Base-by-base conservation (phyloP, 106 monocot species). In the Allium fistulosum region DNA sequence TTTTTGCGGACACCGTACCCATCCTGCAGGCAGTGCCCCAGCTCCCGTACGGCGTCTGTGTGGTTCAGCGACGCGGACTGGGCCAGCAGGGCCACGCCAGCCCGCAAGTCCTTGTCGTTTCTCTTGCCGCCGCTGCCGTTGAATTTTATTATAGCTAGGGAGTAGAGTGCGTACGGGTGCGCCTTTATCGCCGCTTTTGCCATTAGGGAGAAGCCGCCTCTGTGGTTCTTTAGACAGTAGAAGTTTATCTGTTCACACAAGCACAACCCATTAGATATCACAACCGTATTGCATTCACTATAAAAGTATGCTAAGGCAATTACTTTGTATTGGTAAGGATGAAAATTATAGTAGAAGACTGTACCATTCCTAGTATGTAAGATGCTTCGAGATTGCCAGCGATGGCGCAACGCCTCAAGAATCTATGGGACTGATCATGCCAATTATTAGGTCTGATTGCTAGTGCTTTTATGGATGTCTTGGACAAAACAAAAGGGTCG, bases 381-480 rank as follows among this genome's bases (percentile, higher is more conserved):
- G 71, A 74, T 4, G 90, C 90, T 55, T 91, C 87, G 1, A 81
- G 17, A 22, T 81, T 91, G 7, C 90, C 90, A 27, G 87, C 79
- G 48, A 87, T 80, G 26, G 58, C 76, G 64, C 90, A 91, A 1
- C 51, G 58, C 15, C 74, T 78, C 37, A 91, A 58, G 73, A 91
- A 91, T 46, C 69, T 26, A 10, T 91, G 74, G 9, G 81, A 69
- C 4, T 79, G 62, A 28, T 87, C 84, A 22, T 72, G 81, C 90
- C 90, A 91, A 11, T 72, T 77, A 22, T 17, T 53, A 8, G 90
- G 81, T 27, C 63, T 48, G 4, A 91, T 64, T 1, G 81, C 74
- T 1, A 84, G 57, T 11, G 81, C 59, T 63, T 69, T 76, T 58
- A 61, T 8, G 7, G 84, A 81, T 2, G 81, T 75, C 18, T 65